A percentile compares a stretch with the other conserved stretches of the same genome.
These are phyloP conservation scores for Penicillium egyptiacum DNA, from an alignment of 495 filamentous ascomycete genomes.

Conservation along the genomic window DNA sequence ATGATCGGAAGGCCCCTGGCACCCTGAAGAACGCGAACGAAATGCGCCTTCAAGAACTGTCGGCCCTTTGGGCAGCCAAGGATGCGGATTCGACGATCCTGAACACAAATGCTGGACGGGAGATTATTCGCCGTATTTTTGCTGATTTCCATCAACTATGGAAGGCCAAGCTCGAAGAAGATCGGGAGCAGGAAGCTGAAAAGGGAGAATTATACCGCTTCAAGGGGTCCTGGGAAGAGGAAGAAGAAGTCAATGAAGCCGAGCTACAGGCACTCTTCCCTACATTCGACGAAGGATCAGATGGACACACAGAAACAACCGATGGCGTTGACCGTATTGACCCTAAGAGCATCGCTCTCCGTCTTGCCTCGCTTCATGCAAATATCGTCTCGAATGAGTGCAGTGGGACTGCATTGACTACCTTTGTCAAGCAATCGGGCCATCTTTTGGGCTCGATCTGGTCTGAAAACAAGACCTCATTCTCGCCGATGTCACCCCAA, in stretches of 20 bases:
- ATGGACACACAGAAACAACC: constrained; percentile 30
- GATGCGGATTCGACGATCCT: constrained; percentile 38
- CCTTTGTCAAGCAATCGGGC: constrained; percentile 43
- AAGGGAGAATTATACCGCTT: constrained; percentile 79
- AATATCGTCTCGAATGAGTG: constrained; percentile 44
- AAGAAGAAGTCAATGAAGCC: constrained; percentile 72
- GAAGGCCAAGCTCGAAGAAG: constrained; percentile 68
- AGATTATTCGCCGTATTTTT: constrained; percentile 52
- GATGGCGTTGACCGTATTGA: constrained; percentile 32
- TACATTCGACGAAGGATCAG: constrained; percentile 57
- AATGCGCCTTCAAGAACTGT: constrained; percentile 47
- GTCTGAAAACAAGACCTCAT: constrained; percentile 32
- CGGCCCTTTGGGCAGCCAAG: constrained; percentile 37
- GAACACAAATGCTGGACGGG: constrained; percentile 26
- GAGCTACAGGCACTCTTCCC: constrained; percentile 82
- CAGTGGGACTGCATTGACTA: constrained; percentile 29
- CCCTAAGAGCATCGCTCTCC: constrained; percentile 47
- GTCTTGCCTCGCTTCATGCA: constrained; percentile 54
- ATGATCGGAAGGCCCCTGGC: constrained; percentile 17
- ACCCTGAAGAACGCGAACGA: constrained; percentile 45
- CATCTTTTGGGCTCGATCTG: constrained; percentile 41
- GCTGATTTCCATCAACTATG: constrained; percentile 73
- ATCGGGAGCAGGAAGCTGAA: constrained; percentile 67
- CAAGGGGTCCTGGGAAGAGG: constrained; percentile 68
- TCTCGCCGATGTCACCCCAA: constrained; percentile 43